Conservation (phyloP, 2,329 filamentous ascomycete species). For the Ceratocystis albifundus region DNA sequence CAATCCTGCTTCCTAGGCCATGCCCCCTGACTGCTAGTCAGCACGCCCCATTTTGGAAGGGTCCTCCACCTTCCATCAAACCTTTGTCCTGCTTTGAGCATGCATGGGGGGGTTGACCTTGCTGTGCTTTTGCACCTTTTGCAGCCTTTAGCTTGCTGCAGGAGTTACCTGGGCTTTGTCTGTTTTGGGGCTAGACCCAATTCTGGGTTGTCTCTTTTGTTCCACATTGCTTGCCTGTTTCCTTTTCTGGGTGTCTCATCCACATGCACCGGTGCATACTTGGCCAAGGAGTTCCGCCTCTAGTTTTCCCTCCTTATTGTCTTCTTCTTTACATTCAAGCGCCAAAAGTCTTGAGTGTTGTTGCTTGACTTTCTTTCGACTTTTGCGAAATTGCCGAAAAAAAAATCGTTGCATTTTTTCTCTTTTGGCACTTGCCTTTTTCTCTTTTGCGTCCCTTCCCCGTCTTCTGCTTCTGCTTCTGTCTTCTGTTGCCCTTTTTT, state of each 20-base stretch:
- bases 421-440: not conserved
- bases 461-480: constrained; percentile 16
- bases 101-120: not conserved
- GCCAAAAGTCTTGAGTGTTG: not conserved
- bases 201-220: constrained; percentile 6
- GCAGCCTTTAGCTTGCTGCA: not conserved
- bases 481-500: not conserved
- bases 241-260: constrained; percentile 8
- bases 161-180: not conserved
- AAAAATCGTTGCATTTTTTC: not conserved
- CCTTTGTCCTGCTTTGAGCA: constrained; percentile 4
- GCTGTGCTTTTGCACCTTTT: not conserved
- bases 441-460: not conserved
- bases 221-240: constrained; percentile 12
- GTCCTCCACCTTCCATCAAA: constrained; percentile 1
- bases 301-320: not conserved
- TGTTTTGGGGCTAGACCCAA: constrained; percentile 6
- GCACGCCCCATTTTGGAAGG: constrained; percentile 10
- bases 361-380: not conserved
- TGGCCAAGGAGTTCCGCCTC: not conserved
- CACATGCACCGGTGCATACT: not conserved
- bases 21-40: not conserved
- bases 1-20: constrained; percentile 4
- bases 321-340: not conserved
- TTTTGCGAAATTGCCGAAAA: not conserved